These are phyloP conservation scores for Pseudogymnoascus sp. DNA, from an alignment of 2,329 filamentous ascomycete genomes.

Conservation along the genomic window DNA sequence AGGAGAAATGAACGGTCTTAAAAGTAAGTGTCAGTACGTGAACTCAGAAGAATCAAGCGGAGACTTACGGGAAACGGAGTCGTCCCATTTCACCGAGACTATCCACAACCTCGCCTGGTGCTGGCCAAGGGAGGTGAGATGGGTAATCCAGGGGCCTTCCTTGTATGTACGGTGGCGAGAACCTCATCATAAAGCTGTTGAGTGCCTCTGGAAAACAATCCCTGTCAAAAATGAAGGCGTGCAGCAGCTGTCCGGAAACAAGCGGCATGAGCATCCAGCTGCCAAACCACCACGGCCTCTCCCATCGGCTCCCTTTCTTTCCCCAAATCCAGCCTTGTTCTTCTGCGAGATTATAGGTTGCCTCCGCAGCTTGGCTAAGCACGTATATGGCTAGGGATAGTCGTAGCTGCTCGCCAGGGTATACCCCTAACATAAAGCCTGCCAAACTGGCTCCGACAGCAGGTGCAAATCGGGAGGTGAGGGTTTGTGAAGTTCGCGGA, in stretches of 20 bases:
- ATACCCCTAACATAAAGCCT: slow-evolving; percentile 73
- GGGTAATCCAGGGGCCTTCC: slow-evolving; percentile 63
- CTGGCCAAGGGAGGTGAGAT: slow-evolving; percentile 62
- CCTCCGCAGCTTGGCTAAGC: slow-evolving; percentile 75
- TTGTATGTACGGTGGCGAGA: slow-evolving; percentile 75
- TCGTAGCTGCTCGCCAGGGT: slow-evolving; percentile 61
- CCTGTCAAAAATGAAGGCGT: slow-evolving; percentile 69
- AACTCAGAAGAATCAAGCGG: slow-evolving; percentile 5
- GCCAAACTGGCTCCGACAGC: slow-evolving; percentile 86
- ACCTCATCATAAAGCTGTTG: slow-evolving; percentile 54
- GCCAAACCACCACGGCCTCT: slow-evolving; percentile 74
- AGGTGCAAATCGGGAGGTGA: slow-evolving; percentile 79
- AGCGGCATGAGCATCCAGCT: slow-evolving; percentile 76
- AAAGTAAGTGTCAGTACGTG: slow-evolving; percentile 18
- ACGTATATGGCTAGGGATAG: slow-evolving; percentile 76
- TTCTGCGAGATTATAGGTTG: slow-evolving; percentile 76
- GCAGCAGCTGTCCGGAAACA: slow-evolving; percentile 67
- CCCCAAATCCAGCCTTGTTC: slow-evolving; percentile 63
- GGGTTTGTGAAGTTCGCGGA: slow-evolving; percentile 61
- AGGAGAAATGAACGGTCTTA: slow-evolving; percentile 69
- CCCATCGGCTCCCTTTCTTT: slow-evolving; percentile 45
- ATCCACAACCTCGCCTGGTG: slow-evolving; percentile 67
- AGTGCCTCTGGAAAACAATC: slow-evolving; percentile 61
- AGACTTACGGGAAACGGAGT: slow-evolving; percentile 71
- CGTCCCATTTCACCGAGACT: slow-evolving; percentile 73